Base-by-base conservation (phyloP, 2,329 filamentous ascomycete species). In the Aspergillus clavatus region DNA sequence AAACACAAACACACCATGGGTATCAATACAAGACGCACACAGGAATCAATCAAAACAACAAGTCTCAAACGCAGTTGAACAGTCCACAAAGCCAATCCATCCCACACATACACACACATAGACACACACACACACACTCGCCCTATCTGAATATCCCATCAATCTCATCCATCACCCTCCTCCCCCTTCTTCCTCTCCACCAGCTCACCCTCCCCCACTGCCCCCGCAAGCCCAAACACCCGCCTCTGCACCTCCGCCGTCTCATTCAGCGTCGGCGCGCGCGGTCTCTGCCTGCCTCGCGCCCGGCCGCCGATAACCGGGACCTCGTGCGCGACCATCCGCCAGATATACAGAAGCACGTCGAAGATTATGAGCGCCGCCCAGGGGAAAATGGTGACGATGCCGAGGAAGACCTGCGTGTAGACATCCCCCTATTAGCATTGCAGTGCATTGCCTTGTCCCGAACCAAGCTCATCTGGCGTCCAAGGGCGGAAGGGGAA, bases 361-460 rank as follows among this genome's bases (percentile, higher is more conserved):
- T 87, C 83, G 69, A 85, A 85, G 51, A 81, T 44, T 50, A 87
- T 69, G 27, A 86, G 65, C 19, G 77, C 67, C 4, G 76, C 64
- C 80, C 82, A 86, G 8, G 83, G 83, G 2, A 77, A 76, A 52
- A 86, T 79, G 37, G 76, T 78, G 35, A 84, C 54, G 35, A 79
- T 55, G 19, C 78, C 81, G 46, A 85, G 74, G 46, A 84, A 56
- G 24, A 86, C 65, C 82, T 86, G 12, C 36, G 33, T 37, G 14
- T 8, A 39, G 23, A 29, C 7, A 14, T 19, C 36, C 42, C 40
- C 27, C 31, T 24, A 11, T 35, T 35, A 11, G 8, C 16, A 10
- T 35, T 35, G 18, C 14, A 16, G n/a, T n/a, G n/a, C n/a, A n/a
- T n/a, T n/a, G n/a, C n/a, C n/a, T n/a, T n/a, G n/a, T n/a, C n/a